Evolutionary conservation across 106 monocot genomes (phyloP), one percentile per base, ranked within the genome.

Genomic region (Dactylorhiza incarnata): DNA sequence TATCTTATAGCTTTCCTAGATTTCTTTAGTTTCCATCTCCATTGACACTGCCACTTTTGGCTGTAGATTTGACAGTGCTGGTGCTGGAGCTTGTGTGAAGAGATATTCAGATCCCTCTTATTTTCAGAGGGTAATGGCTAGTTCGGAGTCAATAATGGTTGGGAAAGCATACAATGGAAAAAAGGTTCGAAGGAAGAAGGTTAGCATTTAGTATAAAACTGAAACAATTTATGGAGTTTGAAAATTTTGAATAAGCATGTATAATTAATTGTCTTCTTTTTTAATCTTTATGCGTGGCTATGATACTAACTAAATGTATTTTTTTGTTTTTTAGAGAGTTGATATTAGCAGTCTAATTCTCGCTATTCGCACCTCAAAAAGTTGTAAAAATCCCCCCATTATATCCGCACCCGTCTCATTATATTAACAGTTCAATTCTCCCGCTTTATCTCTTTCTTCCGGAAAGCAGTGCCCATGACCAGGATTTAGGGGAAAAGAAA

Each of bases 101-200:
- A 89, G 90, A 84, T 94, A 99, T 82, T 92, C 99, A 63, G 99
- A 99, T 86, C 99, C 99, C 44, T 89, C 99, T 22, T 99, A 89
- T 83, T 99, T 94, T 77, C 86, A 74, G 76, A 89, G 79, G 70
- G 84, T 76, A 17, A 86, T 79, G 74, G 47, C 80, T 70, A 73
- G 58, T 73, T 82, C 78, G 44, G 82, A 89, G 71, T 72, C 71
- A 9, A 61, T 49, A 49, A 87, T 82, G 73, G 85, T 43, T 26
- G 86, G 84, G 68, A 90, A 83, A 67, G n/a, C 56, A 52, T 71
- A 76, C 55, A 87, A 79, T 79, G 85, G 85, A 78, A 91, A 76
- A 70, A 94, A 89, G 91, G 95, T 89, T 74, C 72, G 49, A 48
- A 72, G 72, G 23, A 72, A 72, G 49, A 72, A 72, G 72, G 72